Conservation (phyloP, 2,329 filamentous ascomycete species). For the Pseudogymnoascus sp. region DNA sequence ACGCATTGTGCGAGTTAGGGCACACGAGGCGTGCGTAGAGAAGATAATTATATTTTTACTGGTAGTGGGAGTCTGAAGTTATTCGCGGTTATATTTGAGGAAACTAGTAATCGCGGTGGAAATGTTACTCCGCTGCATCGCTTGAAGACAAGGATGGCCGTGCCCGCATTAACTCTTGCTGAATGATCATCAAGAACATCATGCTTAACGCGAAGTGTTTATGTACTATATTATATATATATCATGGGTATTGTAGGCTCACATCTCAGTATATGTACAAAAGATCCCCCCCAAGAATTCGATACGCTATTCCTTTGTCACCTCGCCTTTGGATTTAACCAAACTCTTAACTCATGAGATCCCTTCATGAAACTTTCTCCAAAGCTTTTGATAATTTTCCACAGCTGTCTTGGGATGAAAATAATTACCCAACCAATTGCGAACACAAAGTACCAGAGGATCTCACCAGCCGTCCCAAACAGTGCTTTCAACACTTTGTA, state of each 20-base stretch:
- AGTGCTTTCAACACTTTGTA: constrained; percentile 28
- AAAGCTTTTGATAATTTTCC: constrained; percentile 30
- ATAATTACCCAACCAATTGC: constrained; percentile 29
- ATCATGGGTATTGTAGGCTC: background rate
- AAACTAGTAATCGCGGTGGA: constrained; percentile 5
- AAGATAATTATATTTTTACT: background rate
- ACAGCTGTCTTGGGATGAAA: constrained; percentile 33
- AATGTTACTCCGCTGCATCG: constrained; percentile 3
- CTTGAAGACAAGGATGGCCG: background rate
- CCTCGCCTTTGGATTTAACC: constrained; percentile 33
- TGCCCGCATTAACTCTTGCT: background rate
- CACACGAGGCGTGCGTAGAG: background rate
- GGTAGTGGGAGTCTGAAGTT: background rate
- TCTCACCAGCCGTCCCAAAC: constrained; percentile 30
- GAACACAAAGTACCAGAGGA: constrained; percentile 26
- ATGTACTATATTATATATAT: background rate
- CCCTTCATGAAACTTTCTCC: constrained; percentile 30
- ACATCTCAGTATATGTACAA: background rate
- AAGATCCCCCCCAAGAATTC: background rate
- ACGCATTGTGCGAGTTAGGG: constrained; percentile 11
- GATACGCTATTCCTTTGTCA: background rate
- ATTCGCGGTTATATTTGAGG: background rate
- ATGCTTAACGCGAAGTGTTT: background rate
- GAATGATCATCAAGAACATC: background rate
- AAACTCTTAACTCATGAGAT: constrained; percentile 34